Conservation (phyloP, 2,329 filamentous ascomycete genomes). For the Davidsoniella neocaledoniae region DNA sequence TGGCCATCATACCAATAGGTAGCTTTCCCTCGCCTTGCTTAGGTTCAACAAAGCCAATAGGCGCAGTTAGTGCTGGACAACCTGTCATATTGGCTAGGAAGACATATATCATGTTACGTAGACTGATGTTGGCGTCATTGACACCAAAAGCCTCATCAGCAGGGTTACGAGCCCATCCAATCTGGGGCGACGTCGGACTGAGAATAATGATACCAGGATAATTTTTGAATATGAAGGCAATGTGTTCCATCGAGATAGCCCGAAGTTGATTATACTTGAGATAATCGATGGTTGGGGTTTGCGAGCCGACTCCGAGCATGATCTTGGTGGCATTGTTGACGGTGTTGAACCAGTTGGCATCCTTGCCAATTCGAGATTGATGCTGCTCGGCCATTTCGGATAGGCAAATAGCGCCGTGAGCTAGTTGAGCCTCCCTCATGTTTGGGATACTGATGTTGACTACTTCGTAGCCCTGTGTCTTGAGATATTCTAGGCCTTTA, state of each 20-base stretch:
- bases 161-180: conserved; percentile 50
- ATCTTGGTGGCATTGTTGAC: conserved; percentile 54
- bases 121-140: conserved; percentile 52
- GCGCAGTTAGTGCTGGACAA: conserved; percentile 56
- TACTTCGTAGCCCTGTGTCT: conserved; percentile 30
- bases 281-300: conserved; percentile 52
- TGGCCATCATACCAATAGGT: conserved; percentile 45
- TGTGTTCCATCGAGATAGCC: conserved; percentile 60
- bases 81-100: conserved; percentile 75
- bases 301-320: conserved; percentile 45
- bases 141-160: conserved; percentile 53
- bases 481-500: conserved; percentile 40
- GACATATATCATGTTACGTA: conserved; percentile 72
- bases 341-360: conserved; percentile 32
- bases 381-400: conserved; percentile 43
- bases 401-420: conserved; percentile 64
- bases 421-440: conserved; percentile 53
- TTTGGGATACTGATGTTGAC: conserved; percentile 49
- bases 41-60: conserved; percentile 53
- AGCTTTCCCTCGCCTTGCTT: conserved; percentile 39
- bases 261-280: conserved; percentile 58
- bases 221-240: conserved; percentile 50
- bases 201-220: conserved; percentile 64
- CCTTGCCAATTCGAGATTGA: conserved; percentile 26
- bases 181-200: conserved; percentile 58